These are phyloP conservation scores for Thoreauomyces humboldtii DNA, from an alignment of 192 early-diverging fungal genomes.

Conservation along the genomic window DNA sequence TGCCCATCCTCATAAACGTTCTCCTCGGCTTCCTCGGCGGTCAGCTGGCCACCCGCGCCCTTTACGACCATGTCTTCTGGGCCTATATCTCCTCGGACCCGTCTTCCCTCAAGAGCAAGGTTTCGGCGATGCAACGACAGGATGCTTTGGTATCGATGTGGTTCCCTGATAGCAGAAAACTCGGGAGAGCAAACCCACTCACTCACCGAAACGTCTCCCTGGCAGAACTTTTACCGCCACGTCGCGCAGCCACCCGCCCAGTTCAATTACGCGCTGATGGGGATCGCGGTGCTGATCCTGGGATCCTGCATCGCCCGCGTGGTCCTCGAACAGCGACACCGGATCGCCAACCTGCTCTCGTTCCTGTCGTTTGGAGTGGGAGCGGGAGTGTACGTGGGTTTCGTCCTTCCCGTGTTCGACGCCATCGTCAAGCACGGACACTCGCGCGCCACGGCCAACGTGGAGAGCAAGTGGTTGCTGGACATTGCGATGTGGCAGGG, in stretches of 20 bases:
- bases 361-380: conserved; percentile 12
- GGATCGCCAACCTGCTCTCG: conserved; percentile 4
- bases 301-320: conserved; percentile 3
- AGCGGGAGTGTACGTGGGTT: neutral
- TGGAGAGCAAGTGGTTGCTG: conserved; percentile 2
- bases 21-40: conserved; percentile 25
- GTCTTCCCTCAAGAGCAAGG: conserved; percentile 11
- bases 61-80: conserved; percentile 14
- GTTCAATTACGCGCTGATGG: neutral
- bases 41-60: conserved; percentile 17
- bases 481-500: conserved; percentile 23
- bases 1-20: conserved; percentile 2
- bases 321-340: neutral
- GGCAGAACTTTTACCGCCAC: conserved; percentile 19
- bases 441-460: conserved; percentile 6
- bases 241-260: conserved; percentile 10
- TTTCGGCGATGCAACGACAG: conserved; percentile 16
- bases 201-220: neutral
- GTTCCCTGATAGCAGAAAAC: neutral
- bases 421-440: neutral
- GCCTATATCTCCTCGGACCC: conserved; percentile 1
- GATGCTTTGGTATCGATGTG: conserved; percentile 13
- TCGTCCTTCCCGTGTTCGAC: conserved; percentile 6
- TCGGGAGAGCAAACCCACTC: neutral
- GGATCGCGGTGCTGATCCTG: conserved; percentile 8